Conservation (phyloP, 1,139 yeast species). For the Debaryomyces nepalensis region DNA sequence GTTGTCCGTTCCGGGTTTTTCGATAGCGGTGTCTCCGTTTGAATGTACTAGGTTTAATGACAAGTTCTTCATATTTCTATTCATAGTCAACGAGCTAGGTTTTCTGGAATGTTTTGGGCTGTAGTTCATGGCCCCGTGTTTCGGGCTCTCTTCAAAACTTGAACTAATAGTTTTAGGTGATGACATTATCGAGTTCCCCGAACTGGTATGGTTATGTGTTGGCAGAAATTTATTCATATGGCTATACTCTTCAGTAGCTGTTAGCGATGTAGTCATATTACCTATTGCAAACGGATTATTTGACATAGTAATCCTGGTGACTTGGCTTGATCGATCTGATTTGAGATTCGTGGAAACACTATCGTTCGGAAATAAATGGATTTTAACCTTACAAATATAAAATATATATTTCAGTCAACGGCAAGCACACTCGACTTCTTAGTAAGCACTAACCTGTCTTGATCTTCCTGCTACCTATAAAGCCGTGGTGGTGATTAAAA, state of each 20-base stretch:
- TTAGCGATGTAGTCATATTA: background rate
- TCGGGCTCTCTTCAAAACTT: slow-evolving; percentile 10
- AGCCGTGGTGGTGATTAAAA: background rate
- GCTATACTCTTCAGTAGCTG: slow-evolving; percentile 1
- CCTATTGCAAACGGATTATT: slow-evolving; percentile 6
- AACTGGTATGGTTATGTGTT: slow-evolving; percentile 3
- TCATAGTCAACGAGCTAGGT: slow-evolving; percentile 30
- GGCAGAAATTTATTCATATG: slow-evolving; percentile 6
- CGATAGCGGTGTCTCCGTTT: background rate
- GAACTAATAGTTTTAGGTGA: slow-evolving; percentile 9
- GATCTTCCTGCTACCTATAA: background rate
- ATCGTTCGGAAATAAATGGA: background rate
- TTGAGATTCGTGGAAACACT: background rate
- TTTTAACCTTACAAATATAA: background rate
- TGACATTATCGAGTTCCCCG: slow-evolving; percentile 5
- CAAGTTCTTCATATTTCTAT: slow-evolving; percentile 41
- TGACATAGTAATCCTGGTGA: slow-evolving; percentile 5
- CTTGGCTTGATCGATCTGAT: background rate
- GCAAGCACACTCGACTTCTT: background rate
- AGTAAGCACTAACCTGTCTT: background rate
- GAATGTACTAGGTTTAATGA: slow-evolving; percentile 32
- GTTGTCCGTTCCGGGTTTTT: background rate
- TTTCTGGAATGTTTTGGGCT: slow-evolving; percentile 45
- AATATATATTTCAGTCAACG: background rate
- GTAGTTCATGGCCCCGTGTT: slow-evolving; percentile 29